phyloP scores from a whole-genome alignment of 768 basidiomycete genomes.

The Hericium alpestre region DNA sequence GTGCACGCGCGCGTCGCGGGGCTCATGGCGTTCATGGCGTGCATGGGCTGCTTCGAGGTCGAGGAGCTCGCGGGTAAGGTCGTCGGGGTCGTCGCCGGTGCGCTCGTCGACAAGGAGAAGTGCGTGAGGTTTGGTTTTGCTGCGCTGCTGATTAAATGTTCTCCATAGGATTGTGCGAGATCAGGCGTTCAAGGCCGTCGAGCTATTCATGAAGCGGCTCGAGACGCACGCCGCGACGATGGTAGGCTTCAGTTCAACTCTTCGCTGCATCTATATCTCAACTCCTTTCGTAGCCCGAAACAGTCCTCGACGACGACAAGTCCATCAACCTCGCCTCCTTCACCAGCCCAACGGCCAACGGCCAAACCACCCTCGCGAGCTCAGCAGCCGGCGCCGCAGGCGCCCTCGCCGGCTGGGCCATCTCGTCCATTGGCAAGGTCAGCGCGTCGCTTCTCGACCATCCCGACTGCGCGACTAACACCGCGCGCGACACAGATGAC shows the following conservation, averaged over 20 bases:
- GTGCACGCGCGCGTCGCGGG: constrained; percentile 91
- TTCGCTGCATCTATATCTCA: not conserved
- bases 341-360: constrained; percentile 6
- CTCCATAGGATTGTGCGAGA: constrained; percentile 73
- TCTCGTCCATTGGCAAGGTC: constrained; percentile 79
- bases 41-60: constrained; percentile 76
- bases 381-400: constrained; percentile 87
- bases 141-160: not conserved
- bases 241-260: constrained; percentile 37
- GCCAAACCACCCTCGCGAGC: constrained; percentile 53
- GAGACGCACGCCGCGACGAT: constrained; percentile 72
- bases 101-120: constrained; percentile 91
- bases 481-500: constrained; percentile 2
- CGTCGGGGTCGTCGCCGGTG: constrained; percentile 71
- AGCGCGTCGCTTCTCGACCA: constrained; percentile 1
- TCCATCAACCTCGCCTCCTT: constrained; percentile 10
- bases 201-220: constrained; percentile 75
- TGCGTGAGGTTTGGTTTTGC: constrained; percentile 24
- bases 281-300: constrained; percentile 39
- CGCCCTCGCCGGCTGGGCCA: constrained; percentile 91
- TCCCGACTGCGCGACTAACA: not conserved
- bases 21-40: constrained; percentile 92
- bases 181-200: constrained; percentile 90
- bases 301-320: constrained; percentile 23
- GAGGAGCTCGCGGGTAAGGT: constrained; percentile 88